phyloP scores from a whole-genome alignment of 1,284 basidiomycete genomes.

The Ustilago bromivora region DNA sequence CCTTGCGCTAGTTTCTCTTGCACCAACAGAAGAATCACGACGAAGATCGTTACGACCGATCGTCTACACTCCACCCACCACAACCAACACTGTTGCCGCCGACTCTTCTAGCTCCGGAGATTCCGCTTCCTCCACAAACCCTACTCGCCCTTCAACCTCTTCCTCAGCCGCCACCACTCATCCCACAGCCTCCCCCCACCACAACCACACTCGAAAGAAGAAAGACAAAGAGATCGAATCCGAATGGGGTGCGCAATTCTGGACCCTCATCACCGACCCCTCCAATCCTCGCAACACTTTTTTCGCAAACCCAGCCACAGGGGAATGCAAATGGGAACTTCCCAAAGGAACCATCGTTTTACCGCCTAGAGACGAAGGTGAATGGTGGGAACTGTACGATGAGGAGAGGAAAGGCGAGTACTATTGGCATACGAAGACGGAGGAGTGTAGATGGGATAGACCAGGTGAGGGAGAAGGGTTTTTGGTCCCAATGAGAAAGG shows the following conservation, averaged over 20 bases:
- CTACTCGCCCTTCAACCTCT: not conserved
- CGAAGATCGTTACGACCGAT: not conserved
- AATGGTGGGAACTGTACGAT: constrained; percentile 94
- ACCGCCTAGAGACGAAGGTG: constrained; percentile 84
- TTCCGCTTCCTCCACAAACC: not conserved
- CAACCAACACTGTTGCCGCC: too few species aligned
- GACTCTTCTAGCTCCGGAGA: too few species aligned
- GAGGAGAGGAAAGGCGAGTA: constrained; percentile 83
- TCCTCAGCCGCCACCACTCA: not conserved
- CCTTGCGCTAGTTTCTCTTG: not conserved
- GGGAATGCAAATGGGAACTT: constrained; percentile 90
- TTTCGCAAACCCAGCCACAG: constrained; percentile 90
- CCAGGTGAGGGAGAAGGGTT: constrained; percentile 78
- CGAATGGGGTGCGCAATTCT: constrained; percentile 53
- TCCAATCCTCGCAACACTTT: constrained; percentile 71
- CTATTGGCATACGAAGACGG: constrained; percentile 90
- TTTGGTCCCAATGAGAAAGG: constrained; percentile 87
- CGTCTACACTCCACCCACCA: not conserved
- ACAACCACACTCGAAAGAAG: not conserved
- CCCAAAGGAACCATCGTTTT: constrained; percentile 89
- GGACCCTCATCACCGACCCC: constrained; percentile 49
- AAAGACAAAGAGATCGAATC: not conserved
- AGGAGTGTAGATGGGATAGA: constrained; percentile 87
- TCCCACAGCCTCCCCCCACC: not conserved
- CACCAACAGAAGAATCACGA: not conserved